These are phyloP conservation scores for Dianthus caryophyllus DNA, from an alignment of 148 eudicot genomes.

Conservation along the genomic window DNA sequence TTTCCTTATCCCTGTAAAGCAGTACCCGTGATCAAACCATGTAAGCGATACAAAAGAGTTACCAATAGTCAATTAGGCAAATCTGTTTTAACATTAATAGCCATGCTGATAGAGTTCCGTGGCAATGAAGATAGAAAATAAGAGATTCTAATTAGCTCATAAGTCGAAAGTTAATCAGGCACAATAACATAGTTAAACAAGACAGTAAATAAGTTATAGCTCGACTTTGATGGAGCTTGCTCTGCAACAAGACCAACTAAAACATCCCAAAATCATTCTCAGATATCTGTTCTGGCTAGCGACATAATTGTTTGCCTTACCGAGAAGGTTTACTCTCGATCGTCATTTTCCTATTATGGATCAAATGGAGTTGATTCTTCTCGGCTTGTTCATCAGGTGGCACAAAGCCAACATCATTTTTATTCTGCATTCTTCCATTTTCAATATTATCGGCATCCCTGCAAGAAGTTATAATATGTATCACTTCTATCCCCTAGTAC, in stretches of 20 bases:
- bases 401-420: conserved; percentile 23
- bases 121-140: background rate
- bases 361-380: conserved; percentile 24
- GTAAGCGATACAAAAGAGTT: background rate
- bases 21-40: background rate
- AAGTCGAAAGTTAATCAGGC: background rate
- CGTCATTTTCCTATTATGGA: conserved; percentile 31
- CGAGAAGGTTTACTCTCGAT: conserved; percentile 37
- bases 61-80: background rate
- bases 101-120: background rate
- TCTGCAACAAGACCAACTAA: background rate
- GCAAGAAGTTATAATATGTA: background rate
- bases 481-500: background rate
- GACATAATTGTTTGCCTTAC: conserved; percentile 27
- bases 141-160: background rate
- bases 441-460: conserved; percentile 29
- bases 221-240: background rate
- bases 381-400: conserved; percentile 24
- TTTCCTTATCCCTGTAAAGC: conserved; percentile 6
- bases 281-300: background rate
- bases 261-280: background rate
- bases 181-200: background rate
- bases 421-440: conserved; percentile 25
- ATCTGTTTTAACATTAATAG: background rate
- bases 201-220: background rate